Conservation (phyloP, 805 yeast species). For the Torulaspora microellipsoides region DNA sequence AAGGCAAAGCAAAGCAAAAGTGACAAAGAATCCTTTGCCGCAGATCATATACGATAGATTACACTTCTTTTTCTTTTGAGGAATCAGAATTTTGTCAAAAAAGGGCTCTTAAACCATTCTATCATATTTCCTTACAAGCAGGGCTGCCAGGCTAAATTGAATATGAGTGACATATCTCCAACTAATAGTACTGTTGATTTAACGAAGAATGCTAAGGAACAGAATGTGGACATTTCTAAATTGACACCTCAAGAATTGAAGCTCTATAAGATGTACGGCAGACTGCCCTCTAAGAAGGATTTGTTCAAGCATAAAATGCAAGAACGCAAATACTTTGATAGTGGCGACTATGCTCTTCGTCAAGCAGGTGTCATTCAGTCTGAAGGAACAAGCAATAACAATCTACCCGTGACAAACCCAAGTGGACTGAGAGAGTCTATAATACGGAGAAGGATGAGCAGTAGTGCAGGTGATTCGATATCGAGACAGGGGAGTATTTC, state of each 20-base stretch:
- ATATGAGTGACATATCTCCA: slow-evolving; percentile 25
- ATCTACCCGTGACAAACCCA: slow-evolving; percentile 35
- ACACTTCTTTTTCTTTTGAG: too few species aligned
- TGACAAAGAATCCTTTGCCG: too few species aligned
- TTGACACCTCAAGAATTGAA: slow-evolving; percentile 76
- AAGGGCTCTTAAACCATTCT: too few species aligned
- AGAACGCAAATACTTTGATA: slow-evolving; percentile 88
- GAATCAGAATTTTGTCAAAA: too few species aligned
- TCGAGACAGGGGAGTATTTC: slow-evolving; percentile 36
- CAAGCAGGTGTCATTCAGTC: slow-evolving; percentile 49
- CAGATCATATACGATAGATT: too few species aligned
- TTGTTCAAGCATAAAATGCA: slow-evolving; percentile 68
- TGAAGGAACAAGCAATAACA: slow-evolving; percentile 29
- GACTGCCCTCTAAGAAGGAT: slow-evolving; percentile 75
- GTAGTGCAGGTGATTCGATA: slow-evolving; percentile 31
- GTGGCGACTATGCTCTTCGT: slow-evolving; percentile 90
- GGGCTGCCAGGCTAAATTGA: neutral
- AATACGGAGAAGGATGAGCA: slow-evolving; percentile 34
- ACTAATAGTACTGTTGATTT: slow-evolving; percentile 26
- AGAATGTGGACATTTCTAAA: slow-evolving; percentile 48
- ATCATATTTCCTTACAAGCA: neutral
- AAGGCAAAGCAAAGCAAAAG: too few species aligned
- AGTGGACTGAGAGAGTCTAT: slow-evolving; percentile 34
- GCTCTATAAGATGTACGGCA: slow-evolving; percentile 76
- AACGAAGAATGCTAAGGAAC: slow-evolving; percentile 12